Evolutionary conservation across 139 green algal genomes (phyloP).

Genomic region (Chlamydomonas sp.): DNA sequence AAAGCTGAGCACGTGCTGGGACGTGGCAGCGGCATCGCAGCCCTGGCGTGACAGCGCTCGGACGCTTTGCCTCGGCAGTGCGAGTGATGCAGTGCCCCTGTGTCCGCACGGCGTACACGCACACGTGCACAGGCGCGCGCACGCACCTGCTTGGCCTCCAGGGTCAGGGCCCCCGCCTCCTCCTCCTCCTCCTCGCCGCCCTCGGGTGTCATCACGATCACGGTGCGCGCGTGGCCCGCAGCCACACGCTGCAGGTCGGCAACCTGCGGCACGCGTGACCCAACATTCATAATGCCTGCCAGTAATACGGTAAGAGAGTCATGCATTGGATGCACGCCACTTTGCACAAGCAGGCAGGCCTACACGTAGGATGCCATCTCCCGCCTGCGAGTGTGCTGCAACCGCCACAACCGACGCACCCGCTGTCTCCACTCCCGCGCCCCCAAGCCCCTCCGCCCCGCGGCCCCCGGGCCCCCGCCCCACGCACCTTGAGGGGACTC

Average conservation of each 20-base stretch:
- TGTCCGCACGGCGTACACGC: too few relatives aligned
- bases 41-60: too few relatives aligned
- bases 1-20: too few relatives aligned
- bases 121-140: too few relatives aligned
- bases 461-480: neutral
- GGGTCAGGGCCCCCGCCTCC: neutral
- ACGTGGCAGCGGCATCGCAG: too few relatives aligned
- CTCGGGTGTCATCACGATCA: slow-evolving; percentile 56
- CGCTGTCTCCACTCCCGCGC: too few relatives aligned
- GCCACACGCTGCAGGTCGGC: slow-evolving; percentile 47
- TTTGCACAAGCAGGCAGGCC: neutral
- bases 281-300: slow-evolving; percentile 3
- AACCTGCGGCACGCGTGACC: neutral
- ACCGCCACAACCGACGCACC: too few relatives aligned
- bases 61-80: too few relatives aligned
- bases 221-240: slow-evolving; percentile 40
- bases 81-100: too few relatives aligned
- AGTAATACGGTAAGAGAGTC: neutral
- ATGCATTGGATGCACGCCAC: neutral
- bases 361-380: too few relatives aligned
- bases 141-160: neutral
- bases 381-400: too few relatives aligned
- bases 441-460: neutral
- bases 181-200: neutral
- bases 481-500: slow-evolving; percentile 24